Evolutionary conservation across 2,329 filamentous ascomycete genomes (phyloP), one percentile per base, ranked within the genome.

Genomic region (Blastomyces parvus): DNA sequence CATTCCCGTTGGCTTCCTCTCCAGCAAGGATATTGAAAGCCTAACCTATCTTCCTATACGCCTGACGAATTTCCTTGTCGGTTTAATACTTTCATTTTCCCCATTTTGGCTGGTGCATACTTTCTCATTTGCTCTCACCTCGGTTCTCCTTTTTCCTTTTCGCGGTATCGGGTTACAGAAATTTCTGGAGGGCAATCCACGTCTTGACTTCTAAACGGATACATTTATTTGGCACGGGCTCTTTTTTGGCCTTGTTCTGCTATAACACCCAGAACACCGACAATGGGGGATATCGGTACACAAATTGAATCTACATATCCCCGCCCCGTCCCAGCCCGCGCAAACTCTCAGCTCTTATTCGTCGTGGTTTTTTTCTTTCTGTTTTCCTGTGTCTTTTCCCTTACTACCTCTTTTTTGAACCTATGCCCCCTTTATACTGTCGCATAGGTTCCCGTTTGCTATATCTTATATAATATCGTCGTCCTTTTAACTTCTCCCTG

Each of bases 41-140:
- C 9, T 50, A 9, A n/a, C 30, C 30, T 46, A 19, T 38, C 61
- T 22, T 30, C 61, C 50, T 30, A 33, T 60, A 58, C 59, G 59
- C 48, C 64, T 64, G 65, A 66, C 65, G 63, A 66, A 66, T 66
- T 63, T 66, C 63, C 64, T 66, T 66, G 46, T 57, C 57, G 63
- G 36, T 44, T 30, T 44, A 42, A 30, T 59, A 30, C n/a, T 30
- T 13, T 30, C n/a, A 40, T 48, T 46, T 46, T 48, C 30, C n/a
- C 46, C 27, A n/a, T 52, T 38, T 58, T 42, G 56, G 33, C 36
- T 42, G 55, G 55, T 27, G 52, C 27, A 55, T 55, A 14, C n/a
- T 42, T 59, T 58, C 22, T n/a, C 42, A 5, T n/a, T 42, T 11
- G 42, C 30, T 40, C 30, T 14, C 25, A 13, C 25, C 56, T 40